A percentile compares a stretch with the other conserved stretches of the same genome.
phyloP scores from a whole-genome alignment of 306 rosid genomes.

The Oemleria cerasiformis region DNA sequence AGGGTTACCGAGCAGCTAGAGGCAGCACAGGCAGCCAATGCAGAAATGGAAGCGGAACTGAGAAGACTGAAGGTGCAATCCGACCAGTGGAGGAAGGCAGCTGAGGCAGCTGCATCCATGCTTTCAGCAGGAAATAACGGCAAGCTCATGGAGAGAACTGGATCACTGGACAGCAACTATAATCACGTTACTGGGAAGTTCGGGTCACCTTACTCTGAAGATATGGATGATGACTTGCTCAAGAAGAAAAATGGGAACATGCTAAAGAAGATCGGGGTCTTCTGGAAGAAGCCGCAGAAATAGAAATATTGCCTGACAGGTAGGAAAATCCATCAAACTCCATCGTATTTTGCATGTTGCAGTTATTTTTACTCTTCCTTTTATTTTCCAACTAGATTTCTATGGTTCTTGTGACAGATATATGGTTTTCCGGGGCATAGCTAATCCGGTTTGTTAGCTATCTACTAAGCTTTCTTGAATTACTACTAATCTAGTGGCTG shows the following conservation, averaged over 20 bases:
- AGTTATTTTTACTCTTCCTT: neutral
- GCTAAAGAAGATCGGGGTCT: slow-evolving; percentile 93
- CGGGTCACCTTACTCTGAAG: slow-evolving; percentile 55
- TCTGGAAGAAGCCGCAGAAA: slow-evolving; percentile 97
- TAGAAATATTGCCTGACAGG: slow-evolving; percentile 27
- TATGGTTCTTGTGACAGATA: slow-evolving; percentile 7
- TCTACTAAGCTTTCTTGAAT: neutral
- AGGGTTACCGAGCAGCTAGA: slow-evolving; percentile 78
- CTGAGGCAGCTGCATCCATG: slow-evolving; percentile 96
- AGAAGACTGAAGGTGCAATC: slow-evolving; percentile 86
- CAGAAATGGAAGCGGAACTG: slow-evolving; percentile 77
- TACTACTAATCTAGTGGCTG: slow-evolving; percentile 2
- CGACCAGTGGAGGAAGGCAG: slow-evolving; percentile 98
- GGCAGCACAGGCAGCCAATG: slow-evolving; percentile 64
- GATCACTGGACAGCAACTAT: slow-evolving; percentile 67
- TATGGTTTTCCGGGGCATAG: neutral
- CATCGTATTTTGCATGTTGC: slow-evolving; percentile 15
- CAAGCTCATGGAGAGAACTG: slow-evolving; percentile 68
- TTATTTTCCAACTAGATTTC: neutral
- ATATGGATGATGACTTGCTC: slow-evolving; percentile 68
- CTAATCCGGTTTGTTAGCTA: slow-evolving; percentile 11
- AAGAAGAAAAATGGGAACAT: slow-evolving; percentile 92
- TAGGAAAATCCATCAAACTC: slow-evolving; percentile 6
- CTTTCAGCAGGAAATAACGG: slow-evolving; percentile 78
- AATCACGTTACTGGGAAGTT: slow-evolving; percentile 40